phyloP scores from a whole-genome alignment of 768 basidiomycete species.

The Rhizopogon sp. region DNA sequence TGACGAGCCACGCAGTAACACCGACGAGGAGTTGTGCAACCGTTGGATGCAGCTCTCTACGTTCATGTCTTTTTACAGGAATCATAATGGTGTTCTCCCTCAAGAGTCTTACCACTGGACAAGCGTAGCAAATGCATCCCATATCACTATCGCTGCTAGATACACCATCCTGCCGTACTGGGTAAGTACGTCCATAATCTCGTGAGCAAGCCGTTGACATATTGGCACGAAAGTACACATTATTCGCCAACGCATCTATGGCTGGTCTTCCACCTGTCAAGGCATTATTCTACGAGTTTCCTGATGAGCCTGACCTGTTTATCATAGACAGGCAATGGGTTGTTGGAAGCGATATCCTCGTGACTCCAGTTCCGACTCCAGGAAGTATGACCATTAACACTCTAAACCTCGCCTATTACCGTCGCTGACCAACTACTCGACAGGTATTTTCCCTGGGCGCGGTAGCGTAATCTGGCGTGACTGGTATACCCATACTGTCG shows the following conservation, averaged over 20 bases:
- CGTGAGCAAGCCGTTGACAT: not conserved
- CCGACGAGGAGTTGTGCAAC: conserved; percentile 76
- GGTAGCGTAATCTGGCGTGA: conserved; percentile 61
- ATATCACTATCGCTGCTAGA: conserved; percentile 66
- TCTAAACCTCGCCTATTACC: not conserved
- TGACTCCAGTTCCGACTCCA: conserved; percentile 47
- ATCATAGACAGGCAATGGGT: conserved; percentile 65
- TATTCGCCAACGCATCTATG: conserved; percentile 64
- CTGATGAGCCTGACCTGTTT: conserved; percentile 60
- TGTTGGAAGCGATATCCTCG: conserved; percentile 63
- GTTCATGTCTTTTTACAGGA: conserved; percentile 78
- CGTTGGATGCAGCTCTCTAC: conserved; percentile 87
- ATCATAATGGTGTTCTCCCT: conserved; percentile 72
- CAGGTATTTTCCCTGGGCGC: conserved; percentile 63
- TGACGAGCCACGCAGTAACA: conserved; percentile 37
- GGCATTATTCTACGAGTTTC: conserved; percentile 78
- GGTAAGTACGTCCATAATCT: conserved; percentile 36
- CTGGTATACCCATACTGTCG: conserved; percentile 63
- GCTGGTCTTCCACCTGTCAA: conserved; percentile 66
- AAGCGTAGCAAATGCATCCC: conserved; percentile 68
- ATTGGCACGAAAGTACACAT: conserved; percentile 48
- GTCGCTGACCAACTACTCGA: not conserved
- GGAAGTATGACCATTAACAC: conserved; percentile 55
- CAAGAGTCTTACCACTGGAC: conserved; percentile 84
- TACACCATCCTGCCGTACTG: conserved; percentile 77